These are phyloP conservation scores for Blastobotrys petasosporus DNA, from an alignment of 1,139 yeast genomes.

Conservation along the genomic window DNA sequence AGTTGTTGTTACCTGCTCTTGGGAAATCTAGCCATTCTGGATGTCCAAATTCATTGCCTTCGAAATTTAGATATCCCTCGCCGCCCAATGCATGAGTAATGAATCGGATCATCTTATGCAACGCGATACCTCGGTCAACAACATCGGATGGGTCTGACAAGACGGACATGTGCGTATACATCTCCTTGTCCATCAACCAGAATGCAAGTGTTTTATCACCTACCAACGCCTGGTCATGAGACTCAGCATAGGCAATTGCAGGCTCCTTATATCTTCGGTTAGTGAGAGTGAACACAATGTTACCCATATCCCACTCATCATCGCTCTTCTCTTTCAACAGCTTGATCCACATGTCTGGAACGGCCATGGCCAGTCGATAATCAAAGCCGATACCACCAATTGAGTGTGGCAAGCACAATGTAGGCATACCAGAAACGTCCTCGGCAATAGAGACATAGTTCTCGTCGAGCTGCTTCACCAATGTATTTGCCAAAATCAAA, in stretches of 20 bases:
- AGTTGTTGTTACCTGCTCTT: constrained; percentile 76
- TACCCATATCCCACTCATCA: constrained; percentile 88
- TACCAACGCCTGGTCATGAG: constrained; percentile 95
- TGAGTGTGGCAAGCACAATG: constrained; percentile 67
- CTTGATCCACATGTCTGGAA: constrained; percentile 99
- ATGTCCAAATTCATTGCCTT: constrained; percentile 97
- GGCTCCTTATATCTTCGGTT: constrained; percentile 86
- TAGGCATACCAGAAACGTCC: constrained; percentile 97
- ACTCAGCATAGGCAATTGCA: constrained; percentile 89
- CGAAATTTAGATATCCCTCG: constrained; percentile 91
- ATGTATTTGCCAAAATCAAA: constrained; percentile 78
- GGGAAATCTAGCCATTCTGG: constrained; percentile 99
- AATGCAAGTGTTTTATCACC: constrained; percentile 96
- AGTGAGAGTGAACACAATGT: constrained; percentile 72
- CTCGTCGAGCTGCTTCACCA: constrained; percentile 52
- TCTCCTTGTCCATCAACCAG: constrained; percentile 97
- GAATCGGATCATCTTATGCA: constrained; percentile 85
- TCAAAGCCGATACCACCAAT: constrained; percentile 91
- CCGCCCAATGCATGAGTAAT: constrained; percentile 88
- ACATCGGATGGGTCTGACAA: constrained; percentile 67
- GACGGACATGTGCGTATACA: constrained; percentile 93
- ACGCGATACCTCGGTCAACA: constrained; percentile 80
- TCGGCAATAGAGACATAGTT: constrained; percentile 81
- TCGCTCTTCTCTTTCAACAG: constrained; percentile 74
- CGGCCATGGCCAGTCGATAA: constrained; percentile 91